Evolutionary conservation across 2,329 filamentous ascomycete genomes (phyloP), one percentile per base, ranked within the genome.

Genomic region (Pestalotiopsis sp.): DNA sequence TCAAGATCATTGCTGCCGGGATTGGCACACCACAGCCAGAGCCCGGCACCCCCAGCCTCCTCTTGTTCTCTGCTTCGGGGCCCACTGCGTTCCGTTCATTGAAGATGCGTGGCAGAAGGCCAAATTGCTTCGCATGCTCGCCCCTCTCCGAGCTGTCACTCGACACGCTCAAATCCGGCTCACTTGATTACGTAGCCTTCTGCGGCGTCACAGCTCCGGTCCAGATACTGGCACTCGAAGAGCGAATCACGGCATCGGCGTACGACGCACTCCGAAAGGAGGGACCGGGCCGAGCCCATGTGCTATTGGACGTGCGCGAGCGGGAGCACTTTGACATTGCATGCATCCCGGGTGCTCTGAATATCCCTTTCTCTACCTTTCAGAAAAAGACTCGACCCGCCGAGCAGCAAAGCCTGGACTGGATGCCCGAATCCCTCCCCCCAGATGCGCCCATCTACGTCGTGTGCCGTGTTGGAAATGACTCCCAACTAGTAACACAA

Each of bases 311-410:
- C 72, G 94, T 97, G 1, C 87, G 96, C 2, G 94, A 97, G 73
- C 89, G 89, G 74, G 92, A 94, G 36, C 93, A 97, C 70, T 98
- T 93, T 72, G 91, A 92, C 17, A 90, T 98, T 59, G 94, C 92
- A 71, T 90, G 86, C 70, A 84, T 99, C 7, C 84, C 90, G 0
- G 92, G 92, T 0, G 93, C 93, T 31, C 81, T 97, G 64, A 98
- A 94, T 73, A 78, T 94, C 0, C 92, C 89, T 0, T 92, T 91
- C 75, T 92, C 89, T 13, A 83, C 80, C 0, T 80, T 88, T 17
- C 82, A 84, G 52, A 60, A 73, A 56, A 66, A 68, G 17, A 69
- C 68, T 57, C 70, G 13, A 23, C 60, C 63, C 64, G 74, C 70
- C 36, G 68, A 76, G 3, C 66, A 74, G 9, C 70, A 75, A 3